phyloP scores from a whole-genome alignment of 2,329 filamentous ascomycete species.

The Colletotrichum horii region DNA sequence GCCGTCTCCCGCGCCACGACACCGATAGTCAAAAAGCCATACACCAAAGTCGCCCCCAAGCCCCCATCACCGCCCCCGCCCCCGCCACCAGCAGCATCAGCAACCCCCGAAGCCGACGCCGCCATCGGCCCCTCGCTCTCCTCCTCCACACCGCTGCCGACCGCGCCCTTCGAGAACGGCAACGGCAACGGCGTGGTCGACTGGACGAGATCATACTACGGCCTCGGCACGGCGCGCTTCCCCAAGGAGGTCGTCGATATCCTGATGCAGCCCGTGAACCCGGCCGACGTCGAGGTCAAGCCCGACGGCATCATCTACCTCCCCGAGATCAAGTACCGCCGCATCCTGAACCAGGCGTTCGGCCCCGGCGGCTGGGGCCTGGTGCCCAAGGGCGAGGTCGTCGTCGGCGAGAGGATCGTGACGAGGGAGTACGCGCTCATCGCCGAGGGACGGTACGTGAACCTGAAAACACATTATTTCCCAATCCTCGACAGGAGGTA shows the following conservation, averaged over 20 bases:
- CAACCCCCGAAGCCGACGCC: neutral
- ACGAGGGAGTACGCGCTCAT: conserved; percentile 95
- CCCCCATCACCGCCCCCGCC: neutral
- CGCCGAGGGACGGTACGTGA: conserved; percentile 80
- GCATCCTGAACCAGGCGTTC: conserved; percentile 89
- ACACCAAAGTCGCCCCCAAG: neutral
- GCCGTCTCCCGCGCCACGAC: neutral
- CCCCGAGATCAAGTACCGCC: conserved; percentile 96
- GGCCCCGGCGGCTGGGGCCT: conserved; percentile 96
- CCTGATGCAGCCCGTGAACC: conserved; percentile 69
- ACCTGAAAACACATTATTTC: neutral
- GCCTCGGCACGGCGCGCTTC: conserved; percentile 75
- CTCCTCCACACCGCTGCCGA: neutral
- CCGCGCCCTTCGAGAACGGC: neutral
- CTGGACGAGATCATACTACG: conserved; percentile 86
- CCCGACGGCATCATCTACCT: conserved; percentile 96
- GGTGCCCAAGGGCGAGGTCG: conserved; percentile 83
- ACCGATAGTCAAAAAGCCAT: neutral
- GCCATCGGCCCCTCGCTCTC: neutral
- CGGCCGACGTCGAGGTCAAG: conserved; percentile 91
- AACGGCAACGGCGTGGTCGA: conserved; percentile 50
- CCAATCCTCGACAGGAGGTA: no score
- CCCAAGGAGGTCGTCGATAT: conserved; percentile 70
- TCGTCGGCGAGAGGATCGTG: conserved; percentile 79
- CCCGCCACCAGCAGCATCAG: neutral